Percentiles rank a stretch among this genome's conserved stretches.
Evolutionary conservation across 202 grass and related monocot species (phyloP).

Genomic region (Carex sylvatica): DNA sequence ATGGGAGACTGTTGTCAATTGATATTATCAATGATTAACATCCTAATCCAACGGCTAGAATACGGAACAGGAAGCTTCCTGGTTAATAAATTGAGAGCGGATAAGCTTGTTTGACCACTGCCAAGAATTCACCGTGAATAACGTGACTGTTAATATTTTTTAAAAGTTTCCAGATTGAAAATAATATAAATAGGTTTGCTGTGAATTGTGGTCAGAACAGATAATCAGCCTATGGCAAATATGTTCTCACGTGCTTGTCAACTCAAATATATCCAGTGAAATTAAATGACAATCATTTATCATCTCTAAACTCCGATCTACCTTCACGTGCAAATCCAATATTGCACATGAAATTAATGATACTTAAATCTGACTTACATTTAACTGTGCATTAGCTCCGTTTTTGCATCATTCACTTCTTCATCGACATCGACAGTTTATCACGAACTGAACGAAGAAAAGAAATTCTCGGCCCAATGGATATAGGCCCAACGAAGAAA

Average conservation of each 20-base stretch:
- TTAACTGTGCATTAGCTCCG: background rate
- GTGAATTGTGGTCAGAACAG: slow-evolving; percentile 2
- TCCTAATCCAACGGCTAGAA: background rate
- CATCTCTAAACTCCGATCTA: background rate
- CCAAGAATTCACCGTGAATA: slow-evolving; percentile 17
- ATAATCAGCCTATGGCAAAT: slow-evolving; percentile 6
- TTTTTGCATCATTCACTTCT: background rate
- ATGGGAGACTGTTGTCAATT: too few species aligned
- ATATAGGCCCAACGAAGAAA: background rate
- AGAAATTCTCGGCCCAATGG: background rate
- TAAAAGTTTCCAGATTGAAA: background rate
- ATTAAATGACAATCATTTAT: background rate
- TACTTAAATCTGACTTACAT: background rate
- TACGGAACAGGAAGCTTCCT: slow-evolving; percentile 19
- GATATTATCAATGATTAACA: background rate
- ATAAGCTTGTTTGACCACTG: slow-evolving; percentile 23
- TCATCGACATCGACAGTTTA: too few species aligned
- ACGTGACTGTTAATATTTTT: slow-evolving; percentile 15
- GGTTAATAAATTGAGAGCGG: background rate
- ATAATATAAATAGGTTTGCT: background rate
- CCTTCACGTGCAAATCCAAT: slow-evolving; percentile 16
- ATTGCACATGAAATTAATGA: background rate
- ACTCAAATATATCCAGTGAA: background rate
- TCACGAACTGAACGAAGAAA: background rate
- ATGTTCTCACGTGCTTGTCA: slow-evolving; percentile 13